Conservation (phyloP, 352 stramenopile genomes). For the Phytopythium chamaehyphon region DNA sequence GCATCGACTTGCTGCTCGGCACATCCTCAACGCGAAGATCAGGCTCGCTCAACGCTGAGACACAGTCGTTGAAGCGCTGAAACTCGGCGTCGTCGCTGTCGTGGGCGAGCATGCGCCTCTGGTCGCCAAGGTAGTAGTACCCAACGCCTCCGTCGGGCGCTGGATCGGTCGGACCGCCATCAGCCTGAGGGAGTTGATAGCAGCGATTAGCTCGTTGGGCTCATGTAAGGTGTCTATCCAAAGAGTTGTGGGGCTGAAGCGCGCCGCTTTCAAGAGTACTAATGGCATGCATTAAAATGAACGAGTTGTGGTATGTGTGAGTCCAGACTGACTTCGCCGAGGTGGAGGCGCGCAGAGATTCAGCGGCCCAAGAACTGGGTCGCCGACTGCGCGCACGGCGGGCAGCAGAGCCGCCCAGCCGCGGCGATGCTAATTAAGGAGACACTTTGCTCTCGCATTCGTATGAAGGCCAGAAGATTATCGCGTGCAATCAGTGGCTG, state of each 20-base stretch:
- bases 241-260: too few species aligned
- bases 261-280: neutral
- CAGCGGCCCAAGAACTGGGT: slow-evolving; percentile 81
- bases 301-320: slow-evolving; percentile 51
- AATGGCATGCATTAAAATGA: slow-evolving; percentile 3
- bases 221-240: too few species aligned
- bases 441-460: slow-evolving; percentile 76
- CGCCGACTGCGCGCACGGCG: slow-evolving; percentile 43
- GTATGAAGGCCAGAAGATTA: slow-evolving; percentile 90
- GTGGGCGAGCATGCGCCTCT: slow-evolving; percentile 76
- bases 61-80: slow-evolving; percentile 62
- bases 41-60: slow-evolving; percentile 57
- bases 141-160: slow-evolving; percentile 73
- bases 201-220: neutral
- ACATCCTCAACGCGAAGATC: slow-evolving; percentile 58
- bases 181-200: slow-evolving; percentile 37
- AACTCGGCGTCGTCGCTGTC: slow-evolving; percentile 71
- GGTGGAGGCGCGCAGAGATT: slow-evolving; percentile 53
- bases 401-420: slow-evolving; percentile 13
- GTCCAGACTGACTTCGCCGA: slow-evolving; percentile 81
- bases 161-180: slow-evolving; percentile 68
- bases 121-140: slow-evolving; percentile 86
- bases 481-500: slow-evolving; percentile 71
- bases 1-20: slow-evolving; percentile 57
- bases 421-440: slow-evolving; percentile 84